A percentile compares a stretch with the other conserved stretches of the same genome.
These are phyloP conservation scores for Phytophthora cactorum DNA, from an alignment of 352 stramenopile species.

Conservation along the genomic window DNA sequence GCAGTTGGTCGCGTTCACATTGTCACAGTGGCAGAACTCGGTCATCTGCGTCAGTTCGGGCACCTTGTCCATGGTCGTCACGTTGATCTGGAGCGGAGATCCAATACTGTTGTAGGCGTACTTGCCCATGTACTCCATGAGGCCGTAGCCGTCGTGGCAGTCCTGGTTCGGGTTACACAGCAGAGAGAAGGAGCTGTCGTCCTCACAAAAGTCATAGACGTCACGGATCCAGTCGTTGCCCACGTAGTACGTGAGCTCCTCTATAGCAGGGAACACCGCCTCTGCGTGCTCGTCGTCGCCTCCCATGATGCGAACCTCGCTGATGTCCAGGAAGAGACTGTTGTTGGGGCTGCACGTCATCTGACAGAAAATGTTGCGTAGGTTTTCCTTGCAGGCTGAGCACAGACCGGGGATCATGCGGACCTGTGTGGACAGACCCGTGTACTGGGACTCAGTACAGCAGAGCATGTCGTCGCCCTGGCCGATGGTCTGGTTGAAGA, in stretches of 20 bases:
- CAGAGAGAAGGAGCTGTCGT: slow-evolving; percentile 60
- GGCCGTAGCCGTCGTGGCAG: slow-evolving; percentile 57
- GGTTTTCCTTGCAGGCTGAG: slow-evolving; percentile 64
- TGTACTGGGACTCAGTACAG: slow-evolving; percentile 67
- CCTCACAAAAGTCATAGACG: slow-evolving; percentile 69
- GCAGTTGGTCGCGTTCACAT: slow-evolving; percentile 49
- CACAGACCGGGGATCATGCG: slow-evolving; percentile 66
- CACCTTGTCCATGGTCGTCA: slow-evolving; percentile 52
- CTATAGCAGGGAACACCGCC: slow-evolving; percentile 55
- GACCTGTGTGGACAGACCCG: slow-evolving; percentile 59
- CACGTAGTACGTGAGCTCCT: slow-evolving; percentile 68
- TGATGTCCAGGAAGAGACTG: slow-evolving; percentile 62
- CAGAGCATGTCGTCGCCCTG: slow-evolving; percentile 60
- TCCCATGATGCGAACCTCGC: slow-evolving; percentile 57
- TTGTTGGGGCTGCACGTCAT: slow-evolving; percentile 75
- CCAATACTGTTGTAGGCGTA: slow-evolving; percentile 71
- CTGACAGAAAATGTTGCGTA: slow-evolving; percentile 73
- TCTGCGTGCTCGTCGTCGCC: slow-evolving; percentile 46
- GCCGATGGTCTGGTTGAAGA: slow-evolving; percentile 63
- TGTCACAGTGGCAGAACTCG: slow-evolving; percentile 54
- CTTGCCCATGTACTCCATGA: slow-evolving; percentile 67
- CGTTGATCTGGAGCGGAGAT: slow-evolving; percentile 68
- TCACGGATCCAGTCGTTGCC: slow-evolving; percentile 68
- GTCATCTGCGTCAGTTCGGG: slow-evolving; percentile 33
- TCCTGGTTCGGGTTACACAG: slow-evolving; percentile 63